phyloP scores from a whole-genome alignment of 2,329 filamentous ascomycete genomes.

The Aurifilum marmelostoma region DNA sequence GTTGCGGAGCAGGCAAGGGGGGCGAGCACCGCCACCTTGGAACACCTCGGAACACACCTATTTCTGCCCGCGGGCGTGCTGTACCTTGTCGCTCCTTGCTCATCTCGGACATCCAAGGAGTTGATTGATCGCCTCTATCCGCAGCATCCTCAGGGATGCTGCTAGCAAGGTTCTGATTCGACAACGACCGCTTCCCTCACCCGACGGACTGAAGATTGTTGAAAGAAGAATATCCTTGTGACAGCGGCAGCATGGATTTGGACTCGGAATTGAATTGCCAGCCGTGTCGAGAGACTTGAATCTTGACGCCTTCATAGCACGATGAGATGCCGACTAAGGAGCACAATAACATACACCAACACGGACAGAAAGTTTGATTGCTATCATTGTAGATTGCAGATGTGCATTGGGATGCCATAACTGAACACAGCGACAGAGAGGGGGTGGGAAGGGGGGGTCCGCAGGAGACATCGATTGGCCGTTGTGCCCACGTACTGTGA shows the following conservation, averaged over 20 bases:
- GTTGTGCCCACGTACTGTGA: background rate
- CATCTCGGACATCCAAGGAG: slow-evolving; percentile 11
- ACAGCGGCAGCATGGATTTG: background rate
- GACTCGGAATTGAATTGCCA: background rate
- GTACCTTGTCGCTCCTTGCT: slow-evolving; percentile 12
- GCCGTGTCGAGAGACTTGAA: background rate
- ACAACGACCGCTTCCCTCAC: background rate
- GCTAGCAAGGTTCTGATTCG: background rate
- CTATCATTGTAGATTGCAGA: background rate
- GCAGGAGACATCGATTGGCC: slow-evolving; percentile 2
- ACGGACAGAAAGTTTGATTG: background rate
- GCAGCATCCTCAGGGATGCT: slow-evolving; percentile 7
- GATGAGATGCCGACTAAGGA: background rate
- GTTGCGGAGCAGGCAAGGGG: slow-evolving; percentile 1
- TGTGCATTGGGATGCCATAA: background rate
- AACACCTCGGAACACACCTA: background rate
- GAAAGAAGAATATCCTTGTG: background rate
- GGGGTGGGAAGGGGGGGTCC: background rate
- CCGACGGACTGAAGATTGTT: background rate
- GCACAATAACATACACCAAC: background rate
- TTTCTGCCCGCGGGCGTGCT: background rate
- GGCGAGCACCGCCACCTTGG: slow-evolving; percentile 8
- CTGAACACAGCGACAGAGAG: no score
- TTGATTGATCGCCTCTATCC: slow-evolving; percentile 13
- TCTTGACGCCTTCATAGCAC: background rate